These are phyloP conservation scores for Bocquillonia castaneifolia DNA, from an alignment of 441 rosid species.

Conservation along the genomic window DNA sequence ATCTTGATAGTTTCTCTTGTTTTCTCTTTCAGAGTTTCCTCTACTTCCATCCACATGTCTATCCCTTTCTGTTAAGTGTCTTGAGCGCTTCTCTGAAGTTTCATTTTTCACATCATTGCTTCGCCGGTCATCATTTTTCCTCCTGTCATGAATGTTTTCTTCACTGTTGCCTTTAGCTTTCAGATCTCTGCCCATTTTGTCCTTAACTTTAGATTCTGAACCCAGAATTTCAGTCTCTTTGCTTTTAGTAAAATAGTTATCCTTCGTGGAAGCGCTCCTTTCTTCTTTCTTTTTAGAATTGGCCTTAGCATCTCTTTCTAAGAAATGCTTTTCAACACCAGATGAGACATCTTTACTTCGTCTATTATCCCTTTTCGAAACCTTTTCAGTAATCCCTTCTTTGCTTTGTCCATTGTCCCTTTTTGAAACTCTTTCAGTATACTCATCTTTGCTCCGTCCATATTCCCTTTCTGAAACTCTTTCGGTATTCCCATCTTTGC, in stretches of 20 bases:
- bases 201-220: constrained; percentile 36
- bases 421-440: constrained; percentile 20
- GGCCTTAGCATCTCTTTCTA: constrained; percentile 35
- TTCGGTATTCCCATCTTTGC: not conserved
- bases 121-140: constrained; percentile 30
- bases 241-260: constrained; percentile 20
- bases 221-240: constrained; percentile 26
- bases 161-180: constrained; percentile 32
- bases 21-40: constrained; percentile 41
- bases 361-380: too few species aligned
- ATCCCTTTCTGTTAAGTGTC: constrained; percentile 42
- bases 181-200: constrained; percentile 34
- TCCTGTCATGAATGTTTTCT: constrained; percentile 35
- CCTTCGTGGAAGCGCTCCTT: constrained; percentile 32
- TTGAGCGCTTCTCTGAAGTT: constrained; percentile 43
- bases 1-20: constrained; percentile 44
- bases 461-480: constrained; percentile 31
- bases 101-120: constrained; percentile 32
- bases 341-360: constrained; percentile 29
- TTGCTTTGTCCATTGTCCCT: constrained; percentile 27
- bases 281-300: constrained; percentile 38
- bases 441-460: constrained; percentile 1
- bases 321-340: constrained; percentile 23
- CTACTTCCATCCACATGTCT: constrained; percentile 35
- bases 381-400: too few species aligned